A percentile compares a stretch with the other conserved stretches of the same genome.
phyloP scores from a whole-genome alignment of 2,329 filamentous ascomycete genomes.

The Dactylella cylindrospora region DNA sequence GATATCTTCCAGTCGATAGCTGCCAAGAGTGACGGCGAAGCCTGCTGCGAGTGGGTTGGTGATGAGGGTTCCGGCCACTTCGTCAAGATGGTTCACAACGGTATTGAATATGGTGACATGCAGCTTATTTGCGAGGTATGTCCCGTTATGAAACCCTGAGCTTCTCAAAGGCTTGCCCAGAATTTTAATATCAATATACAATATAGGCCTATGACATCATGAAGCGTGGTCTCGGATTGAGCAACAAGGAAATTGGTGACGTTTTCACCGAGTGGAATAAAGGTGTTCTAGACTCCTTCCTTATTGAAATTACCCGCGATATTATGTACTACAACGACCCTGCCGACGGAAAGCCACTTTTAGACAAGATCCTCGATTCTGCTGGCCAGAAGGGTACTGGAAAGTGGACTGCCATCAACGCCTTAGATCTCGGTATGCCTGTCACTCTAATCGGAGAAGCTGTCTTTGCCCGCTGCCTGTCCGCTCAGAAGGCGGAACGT shows the following conservation, averaged over 20 bases:
- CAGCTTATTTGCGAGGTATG: conserved; percentile 97
- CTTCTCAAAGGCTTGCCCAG: no score
- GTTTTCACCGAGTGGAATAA: conserved; percentile 96
- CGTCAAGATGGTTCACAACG: conserved; percentile 99
- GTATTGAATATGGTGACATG: conserved; percentile 99
- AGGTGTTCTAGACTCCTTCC: conserved; percentile 96
- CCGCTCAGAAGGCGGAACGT: conserved; percentile 92
- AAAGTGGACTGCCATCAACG: conserved; percentile 99
- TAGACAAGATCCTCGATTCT: conserved; percentile 99
- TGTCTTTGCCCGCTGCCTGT: conserved; percentile 92
- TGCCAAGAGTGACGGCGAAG: conserved; percentile 94
- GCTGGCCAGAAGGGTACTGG: conserved; percentile 99
- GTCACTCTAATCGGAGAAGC: conserved; percentile 97
- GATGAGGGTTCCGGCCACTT: conserved; percentile 99
- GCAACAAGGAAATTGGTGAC: conserved; percentile 92
- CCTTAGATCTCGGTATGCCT: conserved; percentile 96
- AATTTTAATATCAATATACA: conserved; percentile 12
- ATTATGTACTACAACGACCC: conserved; percentile 95
- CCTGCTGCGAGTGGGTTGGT: conserved; percentile 99
- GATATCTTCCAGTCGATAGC: conserved; percentile 97
- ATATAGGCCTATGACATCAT: conserved; percentile 95
- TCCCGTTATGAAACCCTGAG: conserved; percentile 23
- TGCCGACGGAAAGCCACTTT: conserved; percentile 81
- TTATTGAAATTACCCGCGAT: conserved; percentile 98
- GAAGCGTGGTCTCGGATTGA: conserved; percentile 92